Conservation (phyloP, 73 alveolate genomes). For the Tetrahymena elliotti region DNA sequence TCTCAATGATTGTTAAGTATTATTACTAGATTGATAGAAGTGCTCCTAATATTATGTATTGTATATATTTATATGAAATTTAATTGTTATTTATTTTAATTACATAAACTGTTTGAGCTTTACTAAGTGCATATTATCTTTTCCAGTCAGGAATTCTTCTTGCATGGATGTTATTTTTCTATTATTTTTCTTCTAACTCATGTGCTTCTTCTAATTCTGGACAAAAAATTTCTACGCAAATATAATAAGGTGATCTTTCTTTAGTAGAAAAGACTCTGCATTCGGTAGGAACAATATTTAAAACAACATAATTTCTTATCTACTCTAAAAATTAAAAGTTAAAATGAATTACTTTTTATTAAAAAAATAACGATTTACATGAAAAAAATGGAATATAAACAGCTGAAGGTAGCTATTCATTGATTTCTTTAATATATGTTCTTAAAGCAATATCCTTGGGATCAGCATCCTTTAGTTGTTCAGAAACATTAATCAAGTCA, state of each 20-base stretch:
- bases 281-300: constrained; percentile 47
- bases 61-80: not conserved
- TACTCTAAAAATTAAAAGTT: not conserved
- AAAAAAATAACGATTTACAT: constrained; percentile 48
- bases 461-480: not conserved
- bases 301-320: constrained; percentile 39
- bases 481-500: constrained; percentile 18
- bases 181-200: not conserved
- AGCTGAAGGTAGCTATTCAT: constrained; percentile 56
- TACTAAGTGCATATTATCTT: not conserved
- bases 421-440: constrained; percentile 42
- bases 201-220: constrained; percentile 49
- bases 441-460: constrained; percentile 23
- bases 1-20: not conserved
- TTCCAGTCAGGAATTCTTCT: not conserved
- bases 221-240: constrained; percentile 50
- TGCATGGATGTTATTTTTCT: not conserved
- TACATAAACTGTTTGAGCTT: not conserved
- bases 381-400: constrained; percentile 68
- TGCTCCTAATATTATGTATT: not conserved
- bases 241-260: constrained; percentile 57
- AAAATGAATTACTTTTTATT: constrained; percentile 46
- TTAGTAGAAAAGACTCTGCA: constrained; percentile 52
- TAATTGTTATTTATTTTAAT: not conserved
- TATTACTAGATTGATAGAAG: not conserved